phyloP scores from a whole-genome alignment of 768 basidiomycete genomes.

The Kwoniella sp. region DNA sequence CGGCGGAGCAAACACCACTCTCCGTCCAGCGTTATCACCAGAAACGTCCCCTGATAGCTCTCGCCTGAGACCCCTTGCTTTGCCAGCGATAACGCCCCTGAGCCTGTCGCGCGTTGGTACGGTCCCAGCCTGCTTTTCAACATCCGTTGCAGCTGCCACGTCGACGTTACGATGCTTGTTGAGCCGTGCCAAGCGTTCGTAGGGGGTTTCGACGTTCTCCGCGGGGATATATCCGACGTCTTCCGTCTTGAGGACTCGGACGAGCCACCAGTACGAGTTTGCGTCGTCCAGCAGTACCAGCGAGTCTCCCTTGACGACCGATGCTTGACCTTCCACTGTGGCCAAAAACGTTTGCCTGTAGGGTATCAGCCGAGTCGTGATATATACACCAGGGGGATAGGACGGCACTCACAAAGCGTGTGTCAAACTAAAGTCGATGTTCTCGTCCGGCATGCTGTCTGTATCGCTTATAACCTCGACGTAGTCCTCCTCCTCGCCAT shows the following conservation, averaged over 20 bases:
- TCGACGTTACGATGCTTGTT: slow-evolving; percentile 98
- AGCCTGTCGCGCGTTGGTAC: slow-evolving; percentile 28
- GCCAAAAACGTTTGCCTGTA: slow-evolving; percentile 94
- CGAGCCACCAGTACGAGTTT: slow-evolving; percentile 99
- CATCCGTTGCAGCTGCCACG: slow-evolving; percentile 40
- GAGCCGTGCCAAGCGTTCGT: slow-evolving; percentile 86
- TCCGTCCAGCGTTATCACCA: slow-evolving; percentile 42
- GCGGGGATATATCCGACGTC: slow-evolving; percentile 99
- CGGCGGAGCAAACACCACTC: slow-evolving; percentile 68
- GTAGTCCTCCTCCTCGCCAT: slow-evolving; percentile 35
- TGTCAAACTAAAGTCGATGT: slow-evolving; percentile 50
- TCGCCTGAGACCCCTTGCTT: slow-evolving; percentile 21
- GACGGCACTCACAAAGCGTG: slow-evolving; percentile 56
- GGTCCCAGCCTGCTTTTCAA: slow-evolving; percentile 35
- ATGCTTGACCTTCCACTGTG: slow-evolving; percentile 97
- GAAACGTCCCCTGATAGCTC: slow-evolving; percentile 20
- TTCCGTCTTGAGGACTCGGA: slow-evolving; percentile 95
- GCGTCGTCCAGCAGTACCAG: slow-evolving; percentile 95
- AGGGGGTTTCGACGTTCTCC: slow-evolving; percentile 98
- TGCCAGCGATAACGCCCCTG: slow-evolving; percentile 27
- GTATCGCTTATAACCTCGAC: slow-evolving; percentile 37
- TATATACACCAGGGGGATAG: not conserved
- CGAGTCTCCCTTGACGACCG: slow-evolving; percentile 96
- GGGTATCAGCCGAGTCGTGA: slow-evolving; percentile 57
- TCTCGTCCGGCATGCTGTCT: slow-evolving; percentile 48